A percentile compares a stretch with the other conserved stretches of the same genome.
These are phyloP conservation scores for Hippophae rhamnoides DNA, from an alignment of 306 rosid genomes.

Conservation along the genomic window DNA sequence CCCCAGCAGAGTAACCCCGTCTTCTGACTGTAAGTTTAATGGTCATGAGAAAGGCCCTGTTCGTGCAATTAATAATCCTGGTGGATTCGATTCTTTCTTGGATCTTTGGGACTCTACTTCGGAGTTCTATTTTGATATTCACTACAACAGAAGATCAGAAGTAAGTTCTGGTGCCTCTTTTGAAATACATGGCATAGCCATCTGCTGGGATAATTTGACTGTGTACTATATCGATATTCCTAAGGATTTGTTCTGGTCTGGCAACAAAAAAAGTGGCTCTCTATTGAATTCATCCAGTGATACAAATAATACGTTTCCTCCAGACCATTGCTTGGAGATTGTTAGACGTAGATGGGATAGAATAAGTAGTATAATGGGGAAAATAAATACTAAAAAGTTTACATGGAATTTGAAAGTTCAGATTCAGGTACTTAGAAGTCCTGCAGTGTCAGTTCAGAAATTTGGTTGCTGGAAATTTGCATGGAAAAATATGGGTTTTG, in stretches of 20 bases:
- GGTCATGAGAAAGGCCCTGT: conserved; percentile 63
- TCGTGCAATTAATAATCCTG: conserved; percentile 47
- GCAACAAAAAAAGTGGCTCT: conserved; percentile 28
- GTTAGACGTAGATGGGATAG: conserved; percentile 60
- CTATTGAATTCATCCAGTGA: conserved; percentile 32
- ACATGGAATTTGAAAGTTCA: conserved; percentile 88
- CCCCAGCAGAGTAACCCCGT: conserved; percentile 19
- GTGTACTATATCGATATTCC: conserved; percentile 79
- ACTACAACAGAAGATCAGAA: conserved; percentile 57
- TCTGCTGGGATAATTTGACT: conserved; percentile 85
- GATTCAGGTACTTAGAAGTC: conserved; percentile 68
- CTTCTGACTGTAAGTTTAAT: conserved; percentile 23
- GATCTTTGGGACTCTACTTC: conserved; percentile 59
- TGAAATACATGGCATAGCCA: conserved; percentile 77
- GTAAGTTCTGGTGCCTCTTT: conserved; percentile 58
- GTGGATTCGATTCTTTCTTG: conserved; percentile 82
- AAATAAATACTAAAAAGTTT: conserved; percentile 50
- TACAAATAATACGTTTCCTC: conserved; percentile 31
- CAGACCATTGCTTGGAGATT: conserved; percentile 37
- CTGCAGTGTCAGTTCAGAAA: conserved; percentile 67
- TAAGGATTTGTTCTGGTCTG: conserved; percentile 63
- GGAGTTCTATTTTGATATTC: conserved; percentile 80
- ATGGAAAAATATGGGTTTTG: conserved; percentile 38
- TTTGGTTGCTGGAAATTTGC: conserved; percentile 43
- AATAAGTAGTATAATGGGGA: conserved; percentile 57